phyloP scores from a whole-genome alignment of 2,329 filamentous ascomycete species.

The Cercospora sp. region DNA sequence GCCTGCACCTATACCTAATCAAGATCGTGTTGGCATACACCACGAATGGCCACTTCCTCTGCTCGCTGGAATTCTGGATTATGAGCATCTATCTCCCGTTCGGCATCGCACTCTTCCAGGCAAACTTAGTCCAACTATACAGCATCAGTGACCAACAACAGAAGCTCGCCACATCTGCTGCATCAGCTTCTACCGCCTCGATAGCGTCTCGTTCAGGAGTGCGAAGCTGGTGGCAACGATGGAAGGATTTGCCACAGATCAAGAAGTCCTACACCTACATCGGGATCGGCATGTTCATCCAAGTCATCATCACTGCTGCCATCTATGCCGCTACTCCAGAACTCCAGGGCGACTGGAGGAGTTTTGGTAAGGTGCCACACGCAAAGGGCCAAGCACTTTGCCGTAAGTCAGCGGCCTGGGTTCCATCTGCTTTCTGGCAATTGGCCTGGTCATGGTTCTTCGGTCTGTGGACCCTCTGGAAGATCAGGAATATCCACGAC shows the following conservation, averaged over 20 bases:
- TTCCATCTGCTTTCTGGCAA: conserved; percentile 66
- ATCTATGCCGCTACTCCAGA: conserved; percentile 25
- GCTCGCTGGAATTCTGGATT: conserved; percentile 63
- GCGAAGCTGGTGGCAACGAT: conserved; percentile 39
- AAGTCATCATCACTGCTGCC: conserved; percentile 31
- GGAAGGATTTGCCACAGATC: conserved; percentile 44
- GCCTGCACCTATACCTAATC: conserved; percentile 47
- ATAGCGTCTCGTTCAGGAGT: background rate
- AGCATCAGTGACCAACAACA: conserved; percentile 30
- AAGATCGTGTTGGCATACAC: conserved; percentile 46
- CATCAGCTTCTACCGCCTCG: conserved; percentile 13
- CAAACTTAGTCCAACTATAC: conserved; percentile 62
- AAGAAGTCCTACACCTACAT: conserved; percentile 55
- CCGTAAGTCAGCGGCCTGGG: conserved; percentile 56
- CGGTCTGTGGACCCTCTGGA: conserved; percentile 63
- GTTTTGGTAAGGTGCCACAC: conserved; percentile 27
- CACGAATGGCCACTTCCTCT: conserved; percentile 47
- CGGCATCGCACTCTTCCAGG: conserved; percentile 67
- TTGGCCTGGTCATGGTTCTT: conserved; percentile 64
- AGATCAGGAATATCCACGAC: conserved; percentile 61
- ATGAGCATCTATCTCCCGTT: conserved; percentile 67
- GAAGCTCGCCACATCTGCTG: conserved; percentile 20
- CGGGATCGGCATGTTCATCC: conserved; percentile 56
- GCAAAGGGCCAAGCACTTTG: conserved; percentile 31
- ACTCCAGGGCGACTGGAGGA: conserved; percentile 32